Percentiles rank a stretch among this genome's conserved stretches.
Conservation (phyloP, 225 moss, liverwort and hornwort species). For the Rhytidiadelphus loreus region DNA sequence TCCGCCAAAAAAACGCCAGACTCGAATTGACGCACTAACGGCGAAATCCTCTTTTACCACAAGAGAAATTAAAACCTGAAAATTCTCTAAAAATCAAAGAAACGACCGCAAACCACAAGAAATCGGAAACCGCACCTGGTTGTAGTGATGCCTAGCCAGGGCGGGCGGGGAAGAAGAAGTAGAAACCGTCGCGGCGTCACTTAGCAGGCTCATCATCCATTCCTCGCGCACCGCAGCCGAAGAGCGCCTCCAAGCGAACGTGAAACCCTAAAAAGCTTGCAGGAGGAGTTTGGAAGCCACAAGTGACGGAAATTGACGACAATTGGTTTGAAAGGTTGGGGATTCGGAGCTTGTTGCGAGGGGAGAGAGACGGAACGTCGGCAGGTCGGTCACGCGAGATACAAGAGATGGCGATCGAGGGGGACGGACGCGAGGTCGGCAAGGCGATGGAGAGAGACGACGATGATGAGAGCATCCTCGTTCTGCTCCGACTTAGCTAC, state of each 20-base stretch:
- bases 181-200: constrained; percentile 73
- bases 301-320: background rate
- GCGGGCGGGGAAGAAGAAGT: constrained; percentile 43
- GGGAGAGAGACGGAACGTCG: background rate
- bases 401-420: background rate
- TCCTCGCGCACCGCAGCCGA: constrained; percentile 30
- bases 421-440: background rate
- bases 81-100: background rate
- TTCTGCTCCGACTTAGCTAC: background rate
- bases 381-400: background rate
- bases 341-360: background rate
- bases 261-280: constrained; percentile 8
- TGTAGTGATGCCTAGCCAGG: constrained; percentile 85
- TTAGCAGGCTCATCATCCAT: constrained; percentile 99
- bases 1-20: background rate
- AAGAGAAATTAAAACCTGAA: background rate
- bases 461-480: constrained; percentile 1
- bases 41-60: background rate
- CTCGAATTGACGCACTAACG: background rate
- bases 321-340: background rate
- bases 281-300: background rate
- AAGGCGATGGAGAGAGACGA: constrained; percentile 2
- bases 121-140: constrained; percentile 37
- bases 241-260: background rate
- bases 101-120: background rate